Base-by-base conservation (phyloP, 192 early-diverging fungal species). In the Bifiguratus adelaidae region DNA sequence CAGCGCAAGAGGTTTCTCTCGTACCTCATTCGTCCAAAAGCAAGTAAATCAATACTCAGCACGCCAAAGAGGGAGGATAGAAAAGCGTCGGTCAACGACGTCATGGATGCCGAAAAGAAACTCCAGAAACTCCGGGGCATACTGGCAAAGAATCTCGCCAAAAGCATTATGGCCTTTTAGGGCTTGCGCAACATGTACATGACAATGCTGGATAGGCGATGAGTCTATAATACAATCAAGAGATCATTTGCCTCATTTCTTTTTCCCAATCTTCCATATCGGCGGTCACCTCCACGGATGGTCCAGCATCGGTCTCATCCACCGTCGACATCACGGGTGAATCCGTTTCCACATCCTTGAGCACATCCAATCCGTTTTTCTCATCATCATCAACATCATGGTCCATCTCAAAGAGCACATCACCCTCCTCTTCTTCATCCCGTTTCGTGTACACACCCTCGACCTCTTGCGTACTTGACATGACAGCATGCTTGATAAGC, bases 401-500 rank as follows among this genome's bases (percentile, higher is more conserved):
- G 24, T 56, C 44, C 7, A 44, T 27, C 21, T 57, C 44, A 44
- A 63, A 63, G 16, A 63, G 19, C 1, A 63, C 54, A 22, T 38
- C 51, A 18, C 48, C 61, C 2, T 48, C n/a, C 3, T 48, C 45
- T 33, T 34, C 15, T 18, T 34, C 27, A 5, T 44, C 25, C 32
- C 30, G 3, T 5, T 3, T n/a, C 1, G 3, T n/a, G 15, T 26
- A 6, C 33, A 1, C 21, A 27, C 16, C 9, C 37, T 16, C 26
- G 21, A 51, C 35, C 24, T 51, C 49, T 12, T 5, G 18, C 26
- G 2, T 13, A 22, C 16, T 41, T 26, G 13, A 13, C 33, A 78
- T 45, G 2, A 70, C 56, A 7, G 68, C 50, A 28, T 78, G 69
- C 29, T 78, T 78, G 20, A 74, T 48, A 12, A 73, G 48, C 26